A percentile compares a stretch with the other conserved stretches of the same genome.
These are phyloP conservation scores for Umbilicus rupestris DNA, from an alignment of 164 flowering plant genomes.

Conservation along the genomic window DNA sequence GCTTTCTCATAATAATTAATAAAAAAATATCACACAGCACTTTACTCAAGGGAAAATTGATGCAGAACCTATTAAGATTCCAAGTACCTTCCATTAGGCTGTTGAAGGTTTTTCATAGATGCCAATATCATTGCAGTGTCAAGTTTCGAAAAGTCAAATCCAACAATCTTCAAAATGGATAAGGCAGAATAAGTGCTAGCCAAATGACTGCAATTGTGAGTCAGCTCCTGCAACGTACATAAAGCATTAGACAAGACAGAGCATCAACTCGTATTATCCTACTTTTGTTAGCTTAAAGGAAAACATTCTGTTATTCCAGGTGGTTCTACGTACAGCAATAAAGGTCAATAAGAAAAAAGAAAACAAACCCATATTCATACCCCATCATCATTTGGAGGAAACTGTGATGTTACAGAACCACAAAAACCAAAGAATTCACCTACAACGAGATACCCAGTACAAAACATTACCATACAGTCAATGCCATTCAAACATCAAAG, in stretches of 20 bases:
- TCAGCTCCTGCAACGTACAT: slow-evolving; percentile 43
- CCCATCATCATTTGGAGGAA: slow-evolving; percentile 34
- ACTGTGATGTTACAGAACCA: slow-evolving; percentile 73
- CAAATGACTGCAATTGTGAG: slow-evolving; percentile 56
- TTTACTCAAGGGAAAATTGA: neutral
- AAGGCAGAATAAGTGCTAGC: slow-evolving; percentile 93
- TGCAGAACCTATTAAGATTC: neutral
- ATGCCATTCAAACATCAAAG: slow-evolving; percentile 7
- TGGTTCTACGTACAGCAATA: neutral
- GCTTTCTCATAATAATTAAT: neutral
- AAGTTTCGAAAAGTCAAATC: slow-evolving; percentile 42
- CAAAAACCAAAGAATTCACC: slow-evolving; percentile 80
- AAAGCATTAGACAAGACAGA: no score
- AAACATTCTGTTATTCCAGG: neutral
- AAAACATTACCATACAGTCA: no score
- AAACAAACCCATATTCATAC: slow-evolving; percentile 40
- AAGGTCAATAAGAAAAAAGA: neutral
- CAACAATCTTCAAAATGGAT: slow-evolving; percentile 69
- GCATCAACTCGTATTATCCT: neutral
- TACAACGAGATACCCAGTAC: no score
- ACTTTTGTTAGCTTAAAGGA: neutral
- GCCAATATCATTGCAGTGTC: slow-evolving; percentile 37
- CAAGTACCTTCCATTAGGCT: slow-evolving; percentile 81
- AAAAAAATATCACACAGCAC: neutral
- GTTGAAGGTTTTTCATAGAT: slow-evolving; percentile 82